These are phyloP conservation scores for Alternaria incomplexa DNA, from an alignment of 2,329 filamentous ascomycete species.

Conservation along the genomic window DNA sequence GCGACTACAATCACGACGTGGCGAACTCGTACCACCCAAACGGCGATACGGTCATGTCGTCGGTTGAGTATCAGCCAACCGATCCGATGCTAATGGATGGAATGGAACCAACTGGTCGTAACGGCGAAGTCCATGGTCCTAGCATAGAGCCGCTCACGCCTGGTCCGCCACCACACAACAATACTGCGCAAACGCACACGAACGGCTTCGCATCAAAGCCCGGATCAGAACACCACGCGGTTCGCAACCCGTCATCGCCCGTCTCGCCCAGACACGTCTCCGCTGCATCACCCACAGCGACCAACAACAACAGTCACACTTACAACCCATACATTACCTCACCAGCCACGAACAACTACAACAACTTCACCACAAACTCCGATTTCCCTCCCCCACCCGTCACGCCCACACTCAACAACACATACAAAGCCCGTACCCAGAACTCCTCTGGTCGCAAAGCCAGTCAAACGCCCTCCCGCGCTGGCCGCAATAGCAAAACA, in stretches of 20 bases:
- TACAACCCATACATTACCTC: slow-evolving; percentile 21
- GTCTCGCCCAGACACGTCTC: slow-evolving; percentile 26
- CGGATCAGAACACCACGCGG: slow-evolving; percentile 9
- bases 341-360: slow-evolving; percentile 24
- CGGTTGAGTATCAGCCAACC: slow-evolving; percentile 39
- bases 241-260: slow-evolving; percentile 26
- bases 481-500: slow-evolving; percentile 31
- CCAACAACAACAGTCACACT: slow-evolving; percentile 13
- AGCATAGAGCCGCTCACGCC: slow-evolving; percentile 38
- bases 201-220: slow-evolving; percentile 19
- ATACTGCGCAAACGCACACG: slow-evolving; percentile 8
- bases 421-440: slow-evolving; percentile 8
- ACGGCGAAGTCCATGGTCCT: slow-evolving; percentile 21
- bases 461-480: slow-evolving; percentile 27
- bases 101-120: slow-evolving; percentile 14
- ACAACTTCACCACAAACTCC: slow-evolving; percentile 29
- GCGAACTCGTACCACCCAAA: slow-evolving; percentile 22
- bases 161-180: slow-evolving; percentile 19
- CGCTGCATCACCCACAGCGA: slow-evolving; percentile 15
- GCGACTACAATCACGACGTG: slow-evolving; percentile 20
- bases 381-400: slow-evolving; percentile 30
- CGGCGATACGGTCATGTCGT: slow-evolving; percentile 40
- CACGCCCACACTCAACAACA: slow-evolving; percentile 16
- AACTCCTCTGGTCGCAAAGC: slow-evolving; percentile 24
- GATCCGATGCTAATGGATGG: slow-evolving; percentile 21